phyloP scores from a whole-genome alignment of 1,284 basidiomycete genomes.

The Marasmius tenuissimus region DNA sequence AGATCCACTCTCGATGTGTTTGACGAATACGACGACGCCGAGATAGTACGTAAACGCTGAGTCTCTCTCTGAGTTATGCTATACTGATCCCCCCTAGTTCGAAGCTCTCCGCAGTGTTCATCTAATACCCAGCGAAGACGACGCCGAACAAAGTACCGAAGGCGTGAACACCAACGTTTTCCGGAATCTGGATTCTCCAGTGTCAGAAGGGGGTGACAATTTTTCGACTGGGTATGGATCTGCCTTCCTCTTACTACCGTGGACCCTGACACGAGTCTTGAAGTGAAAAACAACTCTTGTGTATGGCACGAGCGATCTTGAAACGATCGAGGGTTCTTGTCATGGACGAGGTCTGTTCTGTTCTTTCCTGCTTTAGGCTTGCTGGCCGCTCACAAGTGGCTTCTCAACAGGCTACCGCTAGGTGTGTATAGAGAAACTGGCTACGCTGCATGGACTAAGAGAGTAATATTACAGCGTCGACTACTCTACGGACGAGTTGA shows the following conservation, averaged over 20 bases:
- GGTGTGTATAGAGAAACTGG: constrained; percentile 32
- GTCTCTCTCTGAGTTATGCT: not conserved
- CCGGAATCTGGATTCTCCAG: constrained; percentile 80
- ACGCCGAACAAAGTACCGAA: constrained; percentile 49
- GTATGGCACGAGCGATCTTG: constrained; percentile 83
- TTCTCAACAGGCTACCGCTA: constrained; percentile 59
- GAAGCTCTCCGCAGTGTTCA: constrained; percentile 89
- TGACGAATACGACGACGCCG: constrained; percentile 82
- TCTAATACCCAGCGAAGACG: constrained; percentile 67
- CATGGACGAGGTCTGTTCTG: constrained; percentile 73
- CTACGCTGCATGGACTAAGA: not conserved
- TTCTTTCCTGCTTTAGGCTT: constrained; percentile 8
- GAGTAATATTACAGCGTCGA: constrained; percentile 49
- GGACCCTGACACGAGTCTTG: constrained; percentile 14
- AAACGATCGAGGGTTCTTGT: constrained; percentile 75
- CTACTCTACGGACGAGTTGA: constrained; percentile 77
- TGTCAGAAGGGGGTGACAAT: constrained; percentile 91
- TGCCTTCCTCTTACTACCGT: not conserved
- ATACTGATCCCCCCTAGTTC: constrained; percentile 46
- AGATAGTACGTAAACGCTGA: constrained; percentile 59
- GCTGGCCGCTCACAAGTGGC: constrained; percentile 1
- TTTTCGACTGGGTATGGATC: constrained; percentile 78
- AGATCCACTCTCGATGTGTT: constrained; percentile 91
- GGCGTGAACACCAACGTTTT: constrained; percentile 82
- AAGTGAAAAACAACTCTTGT: constrained; percentile 80